Conservation (phyloP, 768 basidiomycete species). For the Podaxis rugospora region DNA sequence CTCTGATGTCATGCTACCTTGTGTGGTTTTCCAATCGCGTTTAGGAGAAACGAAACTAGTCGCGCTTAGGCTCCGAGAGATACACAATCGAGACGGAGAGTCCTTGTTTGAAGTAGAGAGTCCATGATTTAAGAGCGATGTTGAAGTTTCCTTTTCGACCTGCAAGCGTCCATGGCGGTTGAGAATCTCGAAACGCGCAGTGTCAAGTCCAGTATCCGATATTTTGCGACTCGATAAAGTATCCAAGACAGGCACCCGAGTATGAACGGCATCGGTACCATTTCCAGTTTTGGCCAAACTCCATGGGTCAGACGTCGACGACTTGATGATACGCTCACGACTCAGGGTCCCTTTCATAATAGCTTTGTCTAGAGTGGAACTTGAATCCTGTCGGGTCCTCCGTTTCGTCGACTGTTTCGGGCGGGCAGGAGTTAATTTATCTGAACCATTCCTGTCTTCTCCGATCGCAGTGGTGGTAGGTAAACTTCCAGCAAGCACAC, state of each 20-base stretch:
- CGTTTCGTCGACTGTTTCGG: constrained; percentile 16
- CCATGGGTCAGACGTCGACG: constrained; percentile 27
- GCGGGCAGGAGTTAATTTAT: constrained; percentile 21
- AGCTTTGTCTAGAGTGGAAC: constrained; percentile 3
- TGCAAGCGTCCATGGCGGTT: background rate
- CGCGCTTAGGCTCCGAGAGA: background rate
- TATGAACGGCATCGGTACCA: constrained; percentile 33
- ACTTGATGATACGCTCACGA: constrained; percentile 12
- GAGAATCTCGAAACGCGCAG: background rate
- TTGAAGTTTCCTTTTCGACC: background rate
- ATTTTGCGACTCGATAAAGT: background rate
- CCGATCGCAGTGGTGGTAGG: constrained; percentile 10
- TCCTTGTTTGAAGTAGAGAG: background rate
- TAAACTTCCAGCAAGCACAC: constrained; percentile 42
- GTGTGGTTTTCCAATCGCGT: background rate
- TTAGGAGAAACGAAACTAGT: constrained; percentile 2
- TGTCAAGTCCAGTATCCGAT: background rate
- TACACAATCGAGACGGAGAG: background rate
- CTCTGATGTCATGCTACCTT: background rate
- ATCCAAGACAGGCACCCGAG: constrained; percentile 20
- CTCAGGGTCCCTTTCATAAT: background rate
- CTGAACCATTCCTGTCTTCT: constrained; percentile 3
- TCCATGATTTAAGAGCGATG: background rate
- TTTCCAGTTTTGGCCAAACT: constrained; percentile 35
- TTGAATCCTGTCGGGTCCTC: constrained; percentile 13